Percentiles rank a stretch among this genome's conserved stretches.
phyloP scores from a whole-genome alignment of 2,329 filamentous ascomycete species.

The Aotearoamyces nothofagi region DNA sequence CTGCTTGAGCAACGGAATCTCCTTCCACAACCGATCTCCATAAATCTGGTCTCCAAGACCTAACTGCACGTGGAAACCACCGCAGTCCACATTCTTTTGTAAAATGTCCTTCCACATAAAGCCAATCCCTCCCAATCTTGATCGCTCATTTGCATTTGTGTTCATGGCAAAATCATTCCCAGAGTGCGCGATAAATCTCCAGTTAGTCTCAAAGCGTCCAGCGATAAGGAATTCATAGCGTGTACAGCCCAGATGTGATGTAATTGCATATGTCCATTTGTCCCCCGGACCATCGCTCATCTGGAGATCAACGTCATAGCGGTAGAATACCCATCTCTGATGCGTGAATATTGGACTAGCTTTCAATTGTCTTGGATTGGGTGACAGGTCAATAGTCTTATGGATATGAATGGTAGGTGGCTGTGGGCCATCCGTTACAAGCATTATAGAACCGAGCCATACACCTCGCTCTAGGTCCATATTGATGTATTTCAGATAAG shows the following conservation, averaged over 20 bases:
- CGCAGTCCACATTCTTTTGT: conserved; percentile 92
- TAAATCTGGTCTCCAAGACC: conserved; percentile 92
- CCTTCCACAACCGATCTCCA: conserved; percentile 89
- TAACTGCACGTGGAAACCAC: conserved; percentile 87
- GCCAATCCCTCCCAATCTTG: conserved; percentile 73
- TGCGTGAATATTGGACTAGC: conserved; percentile 74
- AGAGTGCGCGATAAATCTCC: conserved; percentile 92
- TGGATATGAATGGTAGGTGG: conserved; percentile 95
- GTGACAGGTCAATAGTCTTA: conserved; percentile 75
- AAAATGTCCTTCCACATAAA: conserved; percentile 99
- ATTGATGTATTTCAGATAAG: conserved; percentile 88
- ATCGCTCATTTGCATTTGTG: conserved; percentile 73
- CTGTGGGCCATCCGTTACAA: conserved; percentile 81
- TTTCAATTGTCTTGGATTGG: conserved; percentile 78
- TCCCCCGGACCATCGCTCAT: conserved; percentile 74
- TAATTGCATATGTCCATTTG: conserved; percentile 97
- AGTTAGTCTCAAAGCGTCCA: conserved; percentile 75
- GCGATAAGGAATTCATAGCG: conserved; percentile 94
- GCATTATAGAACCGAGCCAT: conserved; percentile 87
- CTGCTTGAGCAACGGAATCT: conserved; percentile 83
- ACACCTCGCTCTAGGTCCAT: conserved; percentile 87
- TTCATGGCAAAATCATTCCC: conserved; percentile 90
- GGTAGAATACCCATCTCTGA: conserved; percentile 90
- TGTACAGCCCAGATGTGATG: conserved; percentile 93
- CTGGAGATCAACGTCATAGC: conserved; percentile 77